Evolutionary conservation across 2,329 filamentous ascomycete genomes (phyloP).

Genomic region (Hypoxylon sp.): DNA sequence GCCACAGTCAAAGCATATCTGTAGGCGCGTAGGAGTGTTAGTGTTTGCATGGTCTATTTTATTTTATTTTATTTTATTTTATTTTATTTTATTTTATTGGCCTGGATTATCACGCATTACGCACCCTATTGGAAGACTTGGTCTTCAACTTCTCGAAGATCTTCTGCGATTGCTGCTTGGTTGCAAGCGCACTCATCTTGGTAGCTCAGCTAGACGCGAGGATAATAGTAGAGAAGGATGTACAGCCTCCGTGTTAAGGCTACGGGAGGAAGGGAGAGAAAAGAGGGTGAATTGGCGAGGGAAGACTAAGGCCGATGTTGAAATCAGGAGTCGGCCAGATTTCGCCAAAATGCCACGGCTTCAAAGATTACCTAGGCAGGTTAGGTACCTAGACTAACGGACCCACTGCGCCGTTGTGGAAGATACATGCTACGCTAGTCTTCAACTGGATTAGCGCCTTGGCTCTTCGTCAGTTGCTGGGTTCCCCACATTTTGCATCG

Average conservation of each 20-base stretch:
- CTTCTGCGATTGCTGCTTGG: conserved; percentile 94
- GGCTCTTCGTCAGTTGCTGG: neutral
- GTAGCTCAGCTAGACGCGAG: conserved; percentile 31
- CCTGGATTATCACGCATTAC: conserved; percentile 40
- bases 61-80: no score
- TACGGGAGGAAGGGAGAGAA: conserved; percentile 12
- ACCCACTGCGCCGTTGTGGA: conserved; percentile 9
- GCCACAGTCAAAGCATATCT: conserved; percentile 97
- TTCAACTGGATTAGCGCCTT: conserved; percentile 28
- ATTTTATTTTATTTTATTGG: no score
- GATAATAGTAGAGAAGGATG: neutral
- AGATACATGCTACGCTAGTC: conserved; percentile 25
- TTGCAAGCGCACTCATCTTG: conserved; percentile 77
- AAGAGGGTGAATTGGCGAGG: conserved; percentile 14
- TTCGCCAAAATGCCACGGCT: conserved; percentile 45
- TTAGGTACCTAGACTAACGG: conserved; percentile 36
- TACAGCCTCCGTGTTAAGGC: conserved; percentile 9
- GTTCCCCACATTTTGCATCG: conserved; percentile 39
- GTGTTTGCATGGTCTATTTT: no score
- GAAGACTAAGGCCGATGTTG: conserved; percentile 22
- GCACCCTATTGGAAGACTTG: conserved; percentile 93
- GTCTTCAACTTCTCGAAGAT: conserved; percentile 98
- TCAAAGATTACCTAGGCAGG: no score
- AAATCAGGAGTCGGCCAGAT: conserved; percentile 53
- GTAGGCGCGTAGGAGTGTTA: conserved; percentile 17